Percentiles rank a stretch among this genome's conserved stretches.
Conservation (phyloP, 2,329 filamentous ascomycete species). For the Helotiales sp. region DNA sequence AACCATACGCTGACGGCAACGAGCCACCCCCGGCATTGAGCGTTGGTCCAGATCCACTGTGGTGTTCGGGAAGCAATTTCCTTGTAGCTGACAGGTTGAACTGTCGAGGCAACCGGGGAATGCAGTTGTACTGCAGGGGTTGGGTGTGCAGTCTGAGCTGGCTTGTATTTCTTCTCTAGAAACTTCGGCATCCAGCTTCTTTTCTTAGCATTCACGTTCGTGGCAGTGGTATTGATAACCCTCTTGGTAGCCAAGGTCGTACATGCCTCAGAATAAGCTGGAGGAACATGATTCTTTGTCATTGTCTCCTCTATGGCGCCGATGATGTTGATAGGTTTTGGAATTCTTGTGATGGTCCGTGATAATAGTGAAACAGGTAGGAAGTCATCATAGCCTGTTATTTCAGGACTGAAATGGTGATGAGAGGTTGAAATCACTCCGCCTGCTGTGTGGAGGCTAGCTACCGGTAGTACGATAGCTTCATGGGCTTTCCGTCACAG, state of each 20-base stretch:
- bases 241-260: background rate
- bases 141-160: background rate
- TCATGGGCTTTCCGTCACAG: background rate
- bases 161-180: background rate
- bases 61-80: background rate
- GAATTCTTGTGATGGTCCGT: too few relatives aligned
- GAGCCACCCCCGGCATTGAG: background rate
- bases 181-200: background rate
- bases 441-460: too few relatives aligned
- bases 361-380: too few relatives aligned
- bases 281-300: background rate
- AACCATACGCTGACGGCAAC: background rate
- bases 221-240: background rate
- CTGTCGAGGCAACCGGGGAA: too few relatives aligned
- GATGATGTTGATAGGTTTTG: too few relatives aligned
- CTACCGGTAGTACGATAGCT: too few relatives aligned
- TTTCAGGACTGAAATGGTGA: too few relatives aligned
- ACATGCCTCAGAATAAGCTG: background rate
- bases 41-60: conserved; percentile 3
- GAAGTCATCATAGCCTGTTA: too few relatives aligned
- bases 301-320: background rate
- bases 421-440: too few relatives aligned
- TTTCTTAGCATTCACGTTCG: background rate
- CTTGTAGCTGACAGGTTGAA: too few relatives aligned
- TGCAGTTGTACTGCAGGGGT: too few relatives aligned